Conservation (phyloP, 2,329 filamentous ascomycete genomes). For the Colletotrichum noveboracense region DNA sequence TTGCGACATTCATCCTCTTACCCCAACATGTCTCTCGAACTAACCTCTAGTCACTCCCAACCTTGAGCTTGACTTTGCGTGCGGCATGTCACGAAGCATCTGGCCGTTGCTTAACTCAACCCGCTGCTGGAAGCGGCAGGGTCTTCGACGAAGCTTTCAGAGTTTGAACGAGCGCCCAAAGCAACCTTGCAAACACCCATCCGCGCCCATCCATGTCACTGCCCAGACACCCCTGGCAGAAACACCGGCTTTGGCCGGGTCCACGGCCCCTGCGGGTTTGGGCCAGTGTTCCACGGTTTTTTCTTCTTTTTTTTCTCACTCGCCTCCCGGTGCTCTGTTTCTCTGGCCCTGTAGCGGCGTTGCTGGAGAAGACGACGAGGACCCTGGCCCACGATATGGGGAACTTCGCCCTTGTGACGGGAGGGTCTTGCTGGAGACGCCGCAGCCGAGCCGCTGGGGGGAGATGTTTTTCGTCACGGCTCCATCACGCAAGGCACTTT, state of each 20-base stretch:
- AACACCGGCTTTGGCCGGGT: slow-evolving; percentile 9
- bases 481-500: slow-evolving; percentile 1
- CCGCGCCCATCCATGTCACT: not conserved
- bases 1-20: not conserved
- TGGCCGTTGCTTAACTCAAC: not conserved
- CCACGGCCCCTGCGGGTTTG: not conserved
- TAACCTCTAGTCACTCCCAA: not conserved
- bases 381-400: not conserved
- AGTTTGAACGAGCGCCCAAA: not conserved
- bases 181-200: not conserved
- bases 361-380: not conserved
- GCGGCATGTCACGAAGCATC: not conserved
- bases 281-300: slow-evolving; percentile 5
- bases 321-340: not conserved
- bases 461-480: not conserved
- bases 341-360: not conserved
- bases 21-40: not conserved
- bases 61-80: not conserved
- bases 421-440: not conserved
- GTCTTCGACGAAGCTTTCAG: not conserved
- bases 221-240: not conserved
- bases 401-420: not conserved
- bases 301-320: not conserved
- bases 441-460: not conserved
- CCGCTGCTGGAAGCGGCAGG: not conserved